These are phyloP conservation scores for Psilocybe sp. DNA, from an alignment of 768 basidiomycete species.

Conservation along the genomic window DNA sequence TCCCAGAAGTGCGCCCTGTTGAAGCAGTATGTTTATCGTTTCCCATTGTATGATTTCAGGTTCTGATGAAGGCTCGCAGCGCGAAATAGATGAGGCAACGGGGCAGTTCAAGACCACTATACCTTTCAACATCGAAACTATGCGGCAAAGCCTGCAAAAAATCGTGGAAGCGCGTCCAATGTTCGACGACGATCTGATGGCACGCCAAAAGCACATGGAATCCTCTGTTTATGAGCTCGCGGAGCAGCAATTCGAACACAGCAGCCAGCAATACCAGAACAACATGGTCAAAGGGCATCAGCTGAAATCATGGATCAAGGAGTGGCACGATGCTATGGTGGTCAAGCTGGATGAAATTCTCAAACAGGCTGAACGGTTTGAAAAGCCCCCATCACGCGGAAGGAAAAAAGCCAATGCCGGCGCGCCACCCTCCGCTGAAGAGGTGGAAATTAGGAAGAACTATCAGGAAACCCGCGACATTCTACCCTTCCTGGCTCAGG, in stretches of 20 bases:
- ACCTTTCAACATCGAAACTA: conserved; percentile 73
- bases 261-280: conserved; percentile 54
- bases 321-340: conserved; percentile 71
- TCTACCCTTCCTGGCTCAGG: conserved; percentile 25
- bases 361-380: conserved; percentile 37
- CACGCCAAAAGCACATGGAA: conserved; percentile 81
- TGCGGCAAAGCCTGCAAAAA: conserved; percentile 66
- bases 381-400: neutral
- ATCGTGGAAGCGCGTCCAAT: conserved; percentile 62
- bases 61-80: neutral
- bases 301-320: conserved; percentile 81
- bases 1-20: conserved; percentile 68
- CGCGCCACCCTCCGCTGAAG: neutral
- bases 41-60: neutral
- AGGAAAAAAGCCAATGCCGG: neutral
- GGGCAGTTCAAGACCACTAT: conserved; percentile 32
- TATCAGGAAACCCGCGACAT: neutral
- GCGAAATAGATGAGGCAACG: neutral
- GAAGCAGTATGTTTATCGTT: conserved; percentile 27
- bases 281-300: conserved; percentile 47
- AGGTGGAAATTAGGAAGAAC: neutral
- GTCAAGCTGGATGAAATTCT: conserved; percentile 44
- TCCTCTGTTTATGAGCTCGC: conserved; percentile 86
- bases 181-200: conserved; percentile 61
- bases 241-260: conserved; percentile 62